Conservation (phyloP, 2,329 filamentous ascomycete genomes). For the Sphaerulina musiva region DNA sequence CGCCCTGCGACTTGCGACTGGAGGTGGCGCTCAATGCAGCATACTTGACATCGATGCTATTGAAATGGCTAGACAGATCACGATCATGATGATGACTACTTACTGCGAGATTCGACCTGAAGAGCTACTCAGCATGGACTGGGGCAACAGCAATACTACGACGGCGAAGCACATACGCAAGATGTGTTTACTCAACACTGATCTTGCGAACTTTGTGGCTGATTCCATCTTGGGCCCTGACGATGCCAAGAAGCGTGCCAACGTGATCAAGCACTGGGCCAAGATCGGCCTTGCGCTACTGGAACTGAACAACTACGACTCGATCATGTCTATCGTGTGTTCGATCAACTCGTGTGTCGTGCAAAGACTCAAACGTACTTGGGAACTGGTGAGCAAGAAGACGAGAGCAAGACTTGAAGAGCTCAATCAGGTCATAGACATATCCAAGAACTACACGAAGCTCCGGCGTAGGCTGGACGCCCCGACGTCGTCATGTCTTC, state of each 20-base stretch:
- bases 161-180: constrained; percentile 84
- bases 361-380: constrained; percentile 78
- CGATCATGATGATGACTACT: constrained; percentile 81
- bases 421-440: constrained; percentile 78
- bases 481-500: constrained; percentile 75
- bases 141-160: constrained; percentile 79
- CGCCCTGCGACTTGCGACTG: constrained; percentile 66
- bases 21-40: constrained; percentile 60
- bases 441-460: constrained; percentile 82
- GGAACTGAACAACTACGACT: constrained; percentile 91
- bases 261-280: constrained; percentile 94
- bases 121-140: constrained; percentile 84
- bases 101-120: constrained; percentile 90
- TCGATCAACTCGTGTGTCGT: constrained; percentile 89
- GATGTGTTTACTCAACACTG: constrained; percentile 87
- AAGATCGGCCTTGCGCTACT: constrained; percentile 84
- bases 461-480: constrained; percentile 78
- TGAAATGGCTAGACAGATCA: constrained; percentile 86
- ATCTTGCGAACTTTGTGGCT: constrained; percentile 84
- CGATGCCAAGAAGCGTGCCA: constrained; percentile 88
- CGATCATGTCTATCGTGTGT: constrained; percentile 94
- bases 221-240: constrained; percentile 82
- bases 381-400: constrained; percentile 80
- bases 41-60: constrained; percentile 87
- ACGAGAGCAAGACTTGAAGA: constrained; percentile 72